Evolutionary conservation across 352 stramenopile species (phyloP).

Genomic region (Pythium sukuiense): DNA sequence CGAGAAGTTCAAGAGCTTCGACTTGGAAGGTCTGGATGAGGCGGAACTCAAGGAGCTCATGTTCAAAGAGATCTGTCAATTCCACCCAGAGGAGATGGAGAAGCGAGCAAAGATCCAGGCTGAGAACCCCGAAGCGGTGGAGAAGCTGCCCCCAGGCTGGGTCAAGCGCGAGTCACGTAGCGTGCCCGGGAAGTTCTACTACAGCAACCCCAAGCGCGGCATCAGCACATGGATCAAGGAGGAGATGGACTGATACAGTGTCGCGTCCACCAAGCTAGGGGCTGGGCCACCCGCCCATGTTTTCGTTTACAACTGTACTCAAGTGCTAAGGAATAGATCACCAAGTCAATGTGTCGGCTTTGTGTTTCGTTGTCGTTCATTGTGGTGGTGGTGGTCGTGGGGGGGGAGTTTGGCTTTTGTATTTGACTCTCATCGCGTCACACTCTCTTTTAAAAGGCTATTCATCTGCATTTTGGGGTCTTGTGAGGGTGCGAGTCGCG

Average conservation of each 20-base stretch:
- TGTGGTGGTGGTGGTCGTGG: not conserved
- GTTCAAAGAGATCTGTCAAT: slow-evolving; percentile 90
- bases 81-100: slow-evolving; percentile 88
- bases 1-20: slow-evolving; percentile 85
- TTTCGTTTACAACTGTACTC: slow-evolving; percentile 10
- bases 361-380: not conserved
- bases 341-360: not conserved
- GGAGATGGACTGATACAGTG: slow-evolving; percentile 58
- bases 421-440: slow-evolving; percentile 3
- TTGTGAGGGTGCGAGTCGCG: not conserved
- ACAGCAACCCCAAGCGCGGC: slow-evolving; percentile 87
- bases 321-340: slow-evolving; percentile 7
- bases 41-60: slow-evolving; percentile 88
- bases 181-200: slow-evolving; percentile 88
- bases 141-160: slow-evolving; percentile 83
- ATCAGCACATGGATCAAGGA: slow-evolving; percentile 90
- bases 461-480: not conserved
- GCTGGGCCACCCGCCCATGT: not conserved
- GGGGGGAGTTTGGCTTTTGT: not conserved
- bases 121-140: slow-evolving; percentile 60
- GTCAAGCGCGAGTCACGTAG: slow-evolving; percentile 86
- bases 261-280: not conserved
- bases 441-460: not conserved
- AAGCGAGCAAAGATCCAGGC: slow-evolving; percentile 80
- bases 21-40: slow-evolving; percentile 82